A percentile compares a stretch with the other conserved stretches of the same genome.
phyloP scores from a whole-genome alignment of 208 protist species.

The Trypanosoma melophagium region DNA sequence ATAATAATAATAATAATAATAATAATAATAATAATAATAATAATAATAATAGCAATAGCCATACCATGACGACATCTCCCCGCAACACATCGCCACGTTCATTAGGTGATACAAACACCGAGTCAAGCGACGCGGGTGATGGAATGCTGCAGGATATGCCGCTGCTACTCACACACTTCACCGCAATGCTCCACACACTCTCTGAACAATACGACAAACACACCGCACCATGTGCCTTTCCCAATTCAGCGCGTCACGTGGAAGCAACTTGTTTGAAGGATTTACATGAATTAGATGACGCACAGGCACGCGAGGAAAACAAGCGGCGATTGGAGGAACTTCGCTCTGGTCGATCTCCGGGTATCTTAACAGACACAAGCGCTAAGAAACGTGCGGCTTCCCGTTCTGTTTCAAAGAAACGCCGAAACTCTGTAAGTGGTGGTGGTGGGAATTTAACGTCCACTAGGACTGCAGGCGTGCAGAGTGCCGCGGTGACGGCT shows the following conservation, averaged over 20 bases:
- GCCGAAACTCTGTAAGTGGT: slow-evolving; percentile 2
- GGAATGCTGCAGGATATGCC: slow-evolving; percentile 17
- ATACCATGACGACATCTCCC: too few relatives aligned
- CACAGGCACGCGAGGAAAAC: slow-evolving; percentile 57
- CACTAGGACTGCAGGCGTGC: slow-evolving; percentile 5
- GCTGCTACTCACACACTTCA: slow-evolving; percentile 47
- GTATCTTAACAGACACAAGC: background rate
- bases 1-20: too few relatives aligned
- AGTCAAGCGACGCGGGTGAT: too few relatives aligned
- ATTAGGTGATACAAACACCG: background rate
- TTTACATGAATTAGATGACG: slow-evolving; percentile 67
- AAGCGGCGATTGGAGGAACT: slow-evolving; percentile 51
- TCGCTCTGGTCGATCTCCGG: slow-evolving; percentile 27
- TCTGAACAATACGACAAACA: slow-evolving; percentile 71
- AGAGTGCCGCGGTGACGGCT: slow-evolving; percentile 21
- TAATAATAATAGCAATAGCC: too few relatives aligned
- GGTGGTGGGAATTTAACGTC: background rate
- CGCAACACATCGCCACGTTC: background rate
- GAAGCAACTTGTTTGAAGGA: slow-evolving; percentile 14
- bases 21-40: too few relatives aligned
- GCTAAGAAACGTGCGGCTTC: slow-evolving; percentile 24
- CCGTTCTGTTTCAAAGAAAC: slow-evolving; percentile 26
- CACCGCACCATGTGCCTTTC: slow-evolving; percentile 23
- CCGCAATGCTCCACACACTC: slow-evolving; percentile 53
- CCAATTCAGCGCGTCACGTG: slow-evolving; percentile 11